Percentiles rank a stretch among this genome's conserved stretches.
These are phyloP conservation scores for Cotoneaster glaucophyllus DNA, from an alignment of 306 rosid species.

Conservation along the genomic window DNA sequence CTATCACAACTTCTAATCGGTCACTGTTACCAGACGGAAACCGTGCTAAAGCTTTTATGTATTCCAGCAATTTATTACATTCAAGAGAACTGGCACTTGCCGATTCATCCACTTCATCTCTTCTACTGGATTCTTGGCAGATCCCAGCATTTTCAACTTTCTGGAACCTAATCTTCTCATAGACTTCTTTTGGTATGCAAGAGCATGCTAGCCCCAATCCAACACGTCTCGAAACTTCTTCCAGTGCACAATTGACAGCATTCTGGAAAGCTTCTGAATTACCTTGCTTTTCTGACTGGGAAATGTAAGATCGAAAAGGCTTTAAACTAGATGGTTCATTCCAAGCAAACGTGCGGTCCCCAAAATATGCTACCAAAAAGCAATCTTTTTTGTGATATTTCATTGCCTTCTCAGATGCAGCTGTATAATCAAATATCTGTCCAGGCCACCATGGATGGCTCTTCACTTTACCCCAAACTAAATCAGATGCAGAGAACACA, in stretches of 20 bases:
- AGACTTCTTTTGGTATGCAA: conserved; percentile 57
- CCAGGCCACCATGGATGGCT: conserved; percentile 99
- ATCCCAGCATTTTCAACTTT: conserved; percentile 77
- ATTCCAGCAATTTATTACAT: conserved; percentile 47
- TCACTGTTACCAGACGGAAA: conserved; percentile 50
- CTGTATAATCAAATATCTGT: conserved; percentile 81
- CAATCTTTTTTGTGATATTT: conserved; percentile 78
- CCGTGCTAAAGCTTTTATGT: conserved; percentile 48
- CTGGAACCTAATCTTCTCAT: conserved; percentile 51
- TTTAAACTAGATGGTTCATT: conserved; percentile 76
- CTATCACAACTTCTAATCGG: conserved; percentile 62
- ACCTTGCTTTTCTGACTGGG: conserved; percentile 57
- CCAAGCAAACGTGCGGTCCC: conserved; percentile 96
- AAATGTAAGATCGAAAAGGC: conserved; percentile 61
- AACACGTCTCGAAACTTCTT: conserved; percentile 75
- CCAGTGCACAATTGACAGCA: conserved; percentile 74
- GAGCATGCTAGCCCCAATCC: conserved; percentile 74
- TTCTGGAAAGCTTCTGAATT: conserved; percentile 73
- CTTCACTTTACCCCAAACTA: conserved; percentile 98
- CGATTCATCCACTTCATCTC: conserved; percentile 48
- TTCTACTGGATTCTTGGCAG: conserved; percentile 36
- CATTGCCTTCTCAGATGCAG: conserved; percentile 80
- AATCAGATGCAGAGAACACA: conserved; percentile 60
- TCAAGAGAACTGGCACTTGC: conserved; percentile 50
- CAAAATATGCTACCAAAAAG: conserved; percentile 90